Percentiles rank a stretch among this genome's conserved stretches.
phyloP scores from a whole-genome alignment of 1,139 yeast genomes.

The Yamadazyma sp. region DNA sequence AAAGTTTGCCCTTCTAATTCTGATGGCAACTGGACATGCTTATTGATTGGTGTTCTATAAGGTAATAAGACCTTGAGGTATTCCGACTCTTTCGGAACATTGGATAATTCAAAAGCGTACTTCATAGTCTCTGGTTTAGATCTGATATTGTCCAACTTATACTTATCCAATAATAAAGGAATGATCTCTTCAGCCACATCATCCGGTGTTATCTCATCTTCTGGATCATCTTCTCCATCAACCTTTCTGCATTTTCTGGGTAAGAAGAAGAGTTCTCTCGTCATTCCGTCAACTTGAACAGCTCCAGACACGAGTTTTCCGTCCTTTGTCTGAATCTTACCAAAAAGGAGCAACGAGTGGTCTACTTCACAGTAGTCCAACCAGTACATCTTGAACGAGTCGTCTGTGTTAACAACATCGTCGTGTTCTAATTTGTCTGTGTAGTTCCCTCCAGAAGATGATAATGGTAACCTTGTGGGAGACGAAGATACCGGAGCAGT shows the following conservation, averaged over 20 bases:
- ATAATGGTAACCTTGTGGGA: conserved; percentile 21
- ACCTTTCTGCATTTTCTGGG: conserved; percentile 54
- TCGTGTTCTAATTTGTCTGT: conserved; percentile 48
- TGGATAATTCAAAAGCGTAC: conserved; percentile 86
- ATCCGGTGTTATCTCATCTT: conserved; percentile 44
- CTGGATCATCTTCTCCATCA: conserved; percentile 41
- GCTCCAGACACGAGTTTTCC: conserved; percentile 70
- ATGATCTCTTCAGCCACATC: conserved; percentile 81
- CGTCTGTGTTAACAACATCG: conserved; percentile 41
- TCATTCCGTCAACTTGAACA: conserved; percentile 70
- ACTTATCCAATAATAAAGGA: conserved; percentile 61
- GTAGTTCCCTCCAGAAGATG: conserved; percentile 19
- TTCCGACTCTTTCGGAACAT: conserved; percentile 76
- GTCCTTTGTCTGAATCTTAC: conserved; percentile 66
- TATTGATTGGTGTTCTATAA: conserved; percentile 56
- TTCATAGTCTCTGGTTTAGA: conserved; percentile 74
- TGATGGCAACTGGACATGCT: conserved; percentile 52
- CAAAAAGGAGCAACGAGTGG: conserved; percentile 71
- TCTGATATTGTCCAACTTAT: conserved; percentile 60
- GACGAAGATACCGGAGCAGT: conserved; percentile 17
- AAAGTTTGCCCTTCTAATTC: conserved; percentile 77
- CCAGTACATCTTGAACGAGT: conserved; percentile 79
- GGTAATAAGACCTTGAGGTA: conserved; percentile 82
- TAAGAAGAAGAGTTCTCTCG: conserved; percentile 72
- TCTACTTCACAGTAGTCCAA: conserved; percentile 83